Conservation (phyloP, 1,284 basidiomycete species). For the Ceratobasidium sp. region DNA sequence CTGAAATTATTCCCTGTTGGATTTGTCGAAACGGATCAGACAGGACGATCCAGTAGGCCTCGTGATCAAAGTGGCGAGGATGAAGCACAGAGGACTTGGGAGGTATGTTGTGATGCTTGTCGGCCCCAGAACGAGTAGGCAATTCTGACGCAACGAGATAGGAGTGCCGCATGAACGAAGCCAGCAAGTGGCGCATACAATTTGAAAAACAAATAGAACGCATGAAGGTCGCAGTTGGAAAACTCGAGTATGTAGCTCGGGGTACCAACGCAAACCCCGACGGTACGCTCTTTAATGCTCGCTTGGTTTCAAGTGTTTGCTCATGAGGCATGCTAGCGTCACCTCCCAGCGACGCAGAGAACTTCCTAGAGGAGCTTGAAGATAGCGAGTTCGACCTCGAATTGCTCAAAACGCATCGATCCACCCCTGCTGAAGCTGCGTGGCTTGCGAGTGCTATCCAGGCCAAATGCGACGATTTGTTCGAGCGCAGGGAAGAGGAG, state of each 20-base stretch:
- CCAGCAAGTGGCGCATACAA: slow-evolving; percentile 66
- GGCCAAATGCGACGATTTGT: slow-evolving; percentile 66
- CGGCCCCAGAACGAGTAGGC: slow-evolving; percentile 1
- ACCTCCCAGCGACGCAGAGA: slow-evolving; percentile 72
- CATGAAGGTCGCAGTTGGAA: slow-evolving; percentile 68
- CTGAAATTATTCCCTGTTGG: slow-evolving; percentile 67
- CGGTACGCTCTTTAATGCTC: slow-evolving; percentile 58
- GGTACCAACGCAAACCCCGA: slow-evolving; percentile 61
- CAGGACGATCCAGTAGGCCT: slow-evolving; percentile 68
- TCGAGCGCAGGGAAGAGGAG: slow-evolving; percentile 67
- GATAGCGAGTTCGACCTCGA: slow-evolving; percentile 60
- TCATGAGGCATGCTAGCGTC: slow-evolving; percentile 58
- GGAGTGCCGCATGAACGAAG: slow-evolving; percentile 68
- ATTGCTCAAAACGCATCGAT: slow-evolving; percentile 57
- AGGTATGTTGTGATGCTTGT: slow-evolving; percentile 64
- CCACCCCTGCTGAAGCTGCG: slow-evolving; percentile 59
- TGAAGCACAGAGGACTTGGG: slow-evolving; percentile 70
- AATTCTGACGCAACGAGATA: slow-evolving; percentile 53
- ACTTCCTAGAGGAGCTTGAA: slow-evolving; percentile 74
- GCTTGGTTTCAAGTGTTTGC: slow-evolving; percentile 23
- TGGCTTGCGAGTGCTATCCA: slow-evolving; percentile 74
- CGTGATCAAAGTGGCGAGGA: slow-evolving; percentile 74
- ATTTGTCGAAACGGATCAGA: slow-evolving; percentile 52
- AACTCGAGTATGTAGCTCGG: slow-evolving; percentile 67
- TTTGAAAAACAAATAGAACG: slow-evolving; percentile 66